phyloP scores from a whole-genome alignment of 106 monocot species.

The Phalaenopsis equestris region DNA sequence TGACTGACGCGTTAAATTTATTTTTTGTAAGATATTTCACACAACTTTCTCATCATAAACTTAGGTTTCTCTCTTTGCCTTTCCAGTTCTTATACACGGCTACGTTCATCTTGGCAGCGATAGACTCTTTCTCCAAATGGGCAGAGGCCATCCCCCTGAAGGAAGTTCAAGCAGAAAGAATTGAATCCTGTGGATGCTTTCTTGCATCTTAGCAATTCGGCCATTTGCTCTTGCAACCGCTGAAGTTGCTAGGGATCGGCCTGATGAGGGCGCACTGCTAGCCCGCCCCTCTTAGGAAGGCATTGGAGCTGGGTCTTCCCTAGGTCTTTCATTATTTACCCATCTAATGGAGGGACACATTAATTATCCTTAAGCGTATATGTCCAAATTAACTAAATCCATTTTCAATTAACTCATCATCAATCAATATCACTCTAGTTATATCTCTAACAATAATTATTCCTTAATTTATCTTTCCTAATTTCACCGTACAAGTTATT shows the following conservation, averaged over 20 bases:
- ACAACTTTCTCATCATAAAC: neutral
- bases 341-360: too few species aligned
- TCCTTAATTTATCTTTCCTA: neutral
- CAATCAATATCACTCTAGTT: neutral
- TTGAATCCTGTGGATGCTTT: neutral
- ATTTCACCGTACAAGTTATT: neutral
- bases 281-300: neutral
- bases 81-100: too few species aligned
- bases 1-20: neutral
- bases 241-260: neutral
- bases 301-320: too few species aligned
- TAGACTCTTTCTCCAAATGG: too few species aligned
- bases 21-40: neutral
- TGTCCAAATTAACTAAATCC: too few species aligned
- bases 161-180: neutral
- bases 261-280: conserved; percentile 1
- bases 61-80: too few species aligned
- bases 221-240: neutral
- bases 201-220: neutral
- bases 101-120: too few species aligned
- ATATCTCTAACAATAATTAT: neutral
- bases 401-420: too few species aligned
- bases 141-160: neutral
- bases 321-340: neutral
- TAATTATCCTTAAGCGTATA: too few species aligned